Evolutionary conservation across 1,139 yeast species (phyloP).

Genomic region (Zygoascus hellenicus): DNA sequence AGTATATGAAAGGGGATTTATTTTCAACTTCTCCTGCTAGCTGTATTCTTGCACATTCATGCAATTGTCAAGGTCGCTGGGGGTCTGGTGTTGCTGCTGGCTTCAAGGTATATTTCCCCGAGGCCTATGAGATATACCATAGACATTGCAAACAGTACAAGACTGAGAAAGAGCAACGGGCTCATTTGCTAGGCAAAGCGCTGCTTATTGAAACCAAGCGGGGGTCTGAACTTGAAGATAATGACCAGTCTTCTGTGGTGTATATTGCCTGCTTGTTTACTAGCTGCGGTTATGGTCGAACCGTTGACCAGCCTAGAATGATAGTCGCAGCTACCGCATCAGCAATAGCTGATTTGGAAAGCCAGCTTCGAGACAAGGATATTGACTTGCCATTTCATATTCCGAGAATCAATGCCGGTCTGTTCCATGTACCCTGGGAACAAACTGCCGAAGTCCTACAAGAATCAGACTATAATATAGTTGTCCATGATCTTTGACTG

Average conservation of each 20-base stretch:
- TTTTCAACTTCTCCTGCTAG: slow-evolving; percentile 38
- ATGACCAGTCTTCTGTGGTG: slow-evolving; percentile 27
- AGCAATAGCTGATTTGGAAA: slow-evolving; percentile 44
- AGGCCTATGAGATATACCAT: slow-evolving; percentile 44
- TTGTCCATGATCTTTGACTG: slow-evolving; percentile 36
- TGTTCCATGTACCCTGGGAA: slow-evolving; percentile 76
- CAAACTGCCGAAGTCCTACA: slow-evolving; percentile 50
- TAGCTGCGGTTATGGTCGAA: slow-evolving; percentile 38
- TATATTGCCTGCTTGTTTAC: slow-evolving; percentile 64
- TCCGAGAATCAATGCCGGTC: slow-evolving; percentile 79
- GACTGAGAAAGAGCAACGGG: slow-evolving; percentile 18
- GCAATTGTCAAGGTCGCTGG: slow-evolving; percentile 77
- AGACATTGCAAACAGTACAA: slow-evolving; percentile 41
- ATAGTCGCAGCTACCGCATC: slow-evolving; percentile 46
- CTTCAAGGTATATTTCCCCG: slow-evolving; percentile 47
- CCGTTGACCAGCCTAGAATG: slow-evolving; percentile 39
- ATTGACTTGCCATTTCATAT: slow-evolving; percentile 38
- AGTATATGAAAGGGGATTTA: slow-evolving; percentile 58
- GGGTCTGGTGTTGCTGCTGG: slow-evolving; percentile 73
- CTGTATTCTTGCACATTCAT: slow-evolving; percentile 61
- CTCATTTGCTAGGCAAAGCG: slow-evolving; percentile 48
- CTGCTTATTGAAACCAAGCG: slow-evolving; percentile 40
- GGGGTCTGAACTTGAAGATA: slow-evolving; percentile 31
- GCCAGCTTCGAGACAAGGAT: slow-evolving; percentile 33
- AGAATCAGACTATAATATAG: slow-evolving; percentile 36